These are phyloP conservation scores for Suillus clintonianus DNA, from an alignment of 768 basidiomycete genomes.

Conservation along the genomic window DNA sequence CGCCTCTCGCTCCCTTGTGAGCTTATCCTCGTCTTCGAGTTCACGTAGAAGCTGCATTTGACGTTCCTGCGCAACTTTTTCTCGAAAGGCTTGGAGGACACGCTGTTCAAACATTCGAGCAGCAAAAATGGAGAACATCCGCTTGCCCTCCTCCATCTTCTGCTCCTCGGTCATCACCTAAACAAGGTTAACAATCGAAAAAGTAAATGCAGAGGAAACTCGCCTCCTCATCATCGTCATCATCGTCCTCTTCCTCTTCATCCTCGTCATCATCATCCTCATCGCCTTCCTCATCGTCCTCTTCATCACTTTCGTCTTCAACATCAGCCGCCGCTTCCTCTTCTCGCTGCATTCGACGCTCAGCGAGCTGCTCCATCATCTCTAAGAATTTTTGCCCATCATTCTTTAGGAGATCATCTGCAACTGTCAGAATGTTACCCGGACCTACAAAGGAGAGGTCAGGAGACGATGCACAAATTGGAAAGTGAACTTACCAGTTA, in stretches of 20 bases:
- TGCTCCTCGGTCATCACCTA: constrained; percentile 91
- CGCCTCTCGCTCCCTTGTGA: constrained; percentile 82
- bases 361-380: constrained; percentile 99
- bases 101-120: constrained; percentile 99
- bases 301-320: constrained; percentile 62
- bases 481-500: constrained; percentile 58
- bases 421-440: constrained; percentile 96
- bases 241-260: constrained; percentile 58
- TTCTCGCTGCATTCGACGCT: constrained; percentile 90
- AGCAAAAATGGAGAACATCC: constrained; percentile 99
- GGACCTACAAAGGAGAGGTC: constrained; percentile 49
- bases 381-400: constrained; percentile 99
- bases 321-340: constrained; percentile 65
- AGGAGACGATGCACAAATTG: constrained; percentile 6
- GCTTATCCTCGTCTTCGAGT: constrained; percentile 93
- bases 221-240: constrained; percentile 49
- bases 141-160: constrained; percentile 98
- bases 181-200: constrained; percentile 11
- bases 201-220: constrained; percentile 16
- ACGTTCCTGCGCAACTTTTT: constrained; percentile 94
- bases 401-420: constrained; percentile 97
- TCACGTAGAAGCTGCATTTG: constrained; percentile 92
- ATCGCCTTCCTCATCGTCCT: constrained; percentile 59
- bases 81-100: constrained; percentile 93
- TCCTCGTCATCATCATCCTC: constrained; percentile 69